Evolutionary conservation across 768 basidiomycete genomes (phyloP), one percentile per base, ranked within the genome.

Genomic region (Macrocybe gigantea): DNA sequence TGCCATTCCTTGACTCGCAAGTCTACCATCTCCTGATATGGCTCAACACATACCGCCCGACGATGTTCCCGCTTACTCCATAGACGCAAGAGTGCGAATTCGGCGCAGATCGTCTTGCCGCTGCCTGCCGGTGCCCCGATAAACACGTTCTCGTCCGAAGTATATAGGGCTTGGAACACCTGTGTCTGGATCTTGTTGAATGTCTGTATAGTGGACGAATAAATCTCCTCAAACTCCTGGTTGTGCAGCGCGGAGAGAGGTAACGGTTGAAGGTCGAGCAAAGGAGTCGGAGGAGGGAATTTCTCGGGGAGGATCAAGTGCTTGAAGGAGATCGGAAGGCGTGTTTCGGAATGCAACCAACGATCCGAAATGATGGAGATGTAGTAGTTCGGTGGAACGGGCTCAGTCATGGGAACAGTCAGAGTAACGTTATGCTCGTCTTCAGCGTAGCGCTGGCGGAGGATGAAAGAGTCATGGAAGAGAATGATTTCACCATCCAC

Each of bases 161-260:
- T 93, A 64, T 97, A 99, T 0, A 99, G 74, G 0, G 95, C 94
- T 57, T 97, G 93, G 85, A 99, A 98, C 39, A 96, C 94, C 66
- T 98, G 96, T 0, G 93, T 98, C 63, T 98, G 96, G 52, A 98
- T 97, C 67, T 97, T 99, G 79, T 98, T 98, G 76, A 97, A 98
- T 0, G 81, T 83, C 51, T 82, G 75, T 53, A 98, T 83, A 0
- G 80, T 80, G 12, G 77, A 79, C 1, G 82, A 79, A 64, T 97
- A 99, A 38, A 98, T 79, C 1, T 75, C 74, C 63, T 98, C 92
- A 55, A 85, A 98, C 51, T 93, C 90, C 58, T 85, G 82, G 76
- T 96, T 96, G 65, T 95, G 93, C 4, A 99, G 73, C 0, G 93
- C 94, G 0, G 89, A 83, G 10, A 96, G 74, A 0, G 96, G 94